These are phyloP conservation scores for Canavalia ensiformis DNA, from an alignment of 306 rosid genomes.

Conservation along the genomic window DNA sequence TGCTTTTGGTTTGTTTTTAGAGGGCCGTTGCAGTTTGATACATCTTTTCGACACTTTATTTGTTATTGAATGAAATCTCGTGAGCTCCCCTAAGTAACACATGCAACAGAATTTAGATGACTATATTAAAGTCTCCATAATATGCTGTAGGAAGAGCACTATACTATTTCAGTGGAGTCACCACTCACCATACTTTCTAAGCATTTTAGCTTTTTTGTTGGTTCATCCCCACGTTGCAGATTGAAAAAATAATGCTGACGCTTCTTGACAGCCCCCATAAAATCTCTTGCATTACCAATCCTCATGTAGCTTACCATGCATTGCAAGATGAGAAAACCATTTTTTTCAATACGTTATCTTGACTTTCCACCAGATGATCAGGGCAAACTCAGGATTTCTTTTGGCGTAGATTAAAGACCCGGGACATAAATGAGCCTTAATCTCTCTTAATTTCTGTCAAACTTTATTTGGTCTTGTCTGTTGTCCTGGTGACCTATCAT, in stretches of 20 bases:
- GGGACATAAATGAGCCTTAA: not conserved
- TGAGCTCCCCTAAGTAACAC: not conserved
- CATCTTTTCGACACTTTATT: not conserved
- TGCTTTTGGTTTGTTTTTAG: not conserved
- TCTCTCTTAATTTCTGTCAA: conserved; percentile 16
- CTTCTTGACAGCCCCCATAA: conserved; percentile 96
- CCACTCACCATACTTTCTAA: conserved; percentile 47
- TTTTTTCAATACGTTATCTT: conserved; percentile 51
- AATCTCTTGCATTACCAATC: conserved; percentile 96
- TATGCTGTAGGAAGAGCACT: not conserved
- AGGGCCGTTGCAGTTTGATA: not conserved
- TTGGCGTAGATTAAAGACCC: not conserved
- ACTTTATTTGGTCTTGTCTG: not conserved
- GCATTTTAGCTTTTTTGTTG: conserved; percentile 64
- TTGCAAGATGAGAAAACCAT: conserved; percentile 56
- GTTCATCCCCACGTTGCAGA: conserved; percentile 82
- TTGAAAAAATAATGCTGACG: conserved; percentile 70
- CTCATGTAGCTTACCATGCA: conserved; percentile 73
- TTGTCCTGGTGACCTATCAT: not conserved
- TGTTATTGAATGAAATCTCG: not conserved
- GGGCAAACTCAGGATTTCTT: conserved; percentile 34
- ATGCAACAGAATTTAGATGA: conserved; percentile 30
- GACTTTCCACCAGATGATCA: conserved; percentile 47
- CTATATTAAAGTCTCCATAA: conserved; percentile 8
- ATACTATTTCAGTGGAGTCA: not conserved